Base-by-base conservation (phyloP, 306 rosid genomes). In the Sesbania bispinosa region DNA sequence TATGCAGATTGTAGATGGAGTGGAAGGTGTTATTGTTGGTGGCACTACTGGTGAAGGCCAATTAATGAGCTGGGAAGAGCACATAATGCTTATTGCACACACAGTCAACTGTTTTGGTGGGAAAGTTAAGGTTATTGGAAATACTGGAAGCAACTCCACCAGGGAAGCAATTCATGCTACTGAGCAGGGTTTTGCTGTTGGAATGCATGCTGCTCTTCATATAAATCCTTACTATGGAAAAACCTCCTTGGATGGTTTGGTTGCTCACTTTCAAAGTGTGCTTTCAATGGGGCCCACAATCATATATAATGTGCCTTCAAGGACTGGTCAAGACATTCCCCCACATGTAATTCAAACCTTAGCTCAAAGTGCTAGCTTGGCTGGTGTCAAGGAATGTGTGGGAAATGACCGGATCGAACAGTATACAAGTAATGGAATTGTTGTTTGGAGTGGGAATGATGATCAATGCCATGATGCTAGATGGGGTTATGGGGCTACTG, bases 171-270 rank as follows among this genome's bases (percentile, higher is more conserved):
- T 94, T 73, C 99, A 91, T 85, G 97, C 99, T 69, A 74, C 91
- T 0, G 97, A 94, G 62, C 99, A 94, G 61, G 99, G 99, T 50
- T 94, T 90, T 83, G 97, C 97, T 2, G 99, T 94, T 69, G 99
- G 97, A 66, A 94, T 90, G 98, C 98, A 94, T 66, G 98, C 86
- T 23, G 97, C 98, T n/a, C 96, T 94, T 57, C 98, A 94, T 74
- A 86, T 90, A 71, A 94, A 94, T 80, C 98, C 98, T 27, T 94
- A 94, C 79, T 90, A 94, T 57, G 98, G 98, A 0, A 94, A 90
- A 84, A 94, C 97, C 47, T 94, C 99, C 38, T 38, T 82, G 75
- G 85, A 89, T 38, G 99, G 99, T 21, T 38, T 90, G 80, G 74
- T 89, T 50, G 76, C 90, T 7, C 99, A 91, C 83, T 92, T 91